Evolutionary conservation across 176 grass and related monocot species (phyloP), one percentile per base, ranked within the genome.

Genomic region (Aegilops sharonensis): DNA sequence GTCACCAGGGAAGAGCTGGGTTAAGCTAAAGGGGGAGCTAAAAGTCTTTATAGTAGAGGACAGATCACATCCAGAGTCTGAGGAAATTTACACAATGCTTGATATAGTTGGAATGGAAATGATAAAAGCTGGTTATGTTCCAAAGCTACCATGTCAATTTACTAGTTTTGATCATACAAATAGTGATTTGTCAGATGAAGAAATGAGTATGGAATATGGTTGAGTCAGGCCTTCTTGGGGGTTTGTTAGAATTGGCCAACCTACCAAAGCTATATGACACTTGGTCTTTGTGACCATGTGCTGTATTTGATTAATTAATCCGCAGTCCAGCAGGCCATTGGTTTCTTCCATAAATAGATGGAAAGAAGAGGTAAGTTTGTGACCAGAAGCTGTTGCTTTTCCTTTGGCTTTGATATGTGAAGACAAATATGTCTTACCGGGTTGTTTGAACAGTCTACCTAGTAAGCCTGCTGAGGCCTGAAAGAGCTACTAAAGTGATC

Each of bases 11-110:
- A 94, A 91, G 79, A 95, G 93, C 85, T 95, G 91, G 86, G 89
- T 95, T 92, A 89, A 95, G 84, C 78, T 95, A 39, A 92, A 91
- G 64, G 91, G 85, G 37, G 89, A 95, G 82, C 78, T 94, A 50
- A 89, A 92, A 85, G 88, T 86, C 45, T 98, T 98, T 89, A 88
- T 95, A 40, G 90, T 91, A 39, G 85, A 90, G 67, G 96, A 95
- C 90, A 86, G 79, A 70, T 89, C 87, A 54, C 97, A 95, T 85
- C 80, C 81, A 78, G 89, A 94, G 87, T 79, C 91, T 78, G 87
- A 91, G 77, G 86, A 81, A 68, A 92, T 98, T 35, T 94, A 98
- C 79, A 48, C 83, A 77, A 91, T 88, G 72, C 85, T 98, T 72
- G 90, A 98, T 78, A 81, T 91, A 47, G 82, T 94, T 90, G 89